Evolutionary conservation across 495 filamentous ascomycete species (phyloP).

Genomic region (Aspergillus baeticus): DNA sequence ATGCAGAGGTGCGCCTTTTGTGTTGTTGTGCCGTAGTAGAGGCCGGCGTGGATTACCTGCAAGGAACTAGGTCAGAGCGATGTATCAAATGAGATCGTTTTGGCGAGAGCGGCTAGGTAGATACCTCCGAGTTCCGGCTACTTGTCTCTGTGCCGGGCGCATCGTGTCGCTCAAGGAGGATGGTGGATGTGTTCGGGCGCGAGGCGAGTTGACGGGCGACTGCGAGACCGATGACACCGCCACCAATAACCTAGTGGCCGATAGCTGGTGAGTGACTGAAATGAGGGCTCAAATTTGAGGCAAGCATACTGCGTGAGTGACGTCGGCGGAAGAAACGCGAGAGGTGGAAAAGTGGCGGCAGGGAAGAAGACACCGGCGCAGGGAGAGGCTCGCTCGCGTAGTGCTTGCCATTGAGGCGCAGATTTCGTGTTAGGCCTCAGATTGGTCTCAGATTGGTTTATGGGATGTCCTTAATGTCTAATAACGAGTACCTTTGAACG

Average conservation of each 20-base stretch:
- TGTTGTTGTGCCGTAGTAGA: slow-evolving; percentile 78
- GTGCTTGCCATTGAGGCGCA: slow-evolving; percentile 6
- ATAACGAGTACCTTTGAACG: not conserved
- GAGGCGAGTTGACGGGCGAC: slow-evolving; percentile 73
- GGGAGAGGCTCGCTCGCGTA: slow-evolving; percentile 18
- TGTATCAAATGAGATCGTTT: not conserved
- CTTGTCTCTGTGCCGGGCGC: slow-evolving; percentile 86
- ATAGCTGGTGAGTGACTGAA: slow-evolving; percentile 4
- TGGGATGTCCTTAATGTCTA: not conserved
- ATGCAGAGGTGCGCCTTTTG: slow-evolving; percentile 88
- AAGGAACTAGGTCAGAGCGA: not conserved
- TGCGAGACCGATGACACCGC: slow-evolving; percentile 88
- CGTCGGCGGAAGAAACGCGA: slow-evolving; percentile 54
- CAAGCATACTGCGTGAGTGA: slow-evolving; percentile 73
- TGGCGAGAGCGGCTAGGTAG: not conserved
- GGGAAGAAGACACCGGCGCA: slow-evolving; percentile 16
- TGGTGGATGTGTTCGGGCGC: slow-evolving; percentile 60
- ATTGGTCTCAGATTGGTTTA: not conserved
- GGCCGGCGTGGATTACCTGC: slow-evolving; percentile 90
- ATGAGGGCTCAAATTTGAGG: too few relatives aligned
- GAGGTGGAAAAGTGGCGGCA: slow-evolving; percentile 42
- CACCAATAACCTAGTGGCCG: slow-evolving; percentile 74
- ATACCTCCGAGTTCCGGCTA: slow-evolving; percentile 85
- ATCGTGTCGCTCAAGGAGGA: slow-evolving; percentile 80
- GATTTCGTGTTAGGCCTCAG: not conserved